Evolutionary conservation across 2,329 filamentous ascomycete genomes (phyloP), one percentile per base, ranked within the genome.

Genomic region (Pyrenophora tritici-repentis): DNA sequence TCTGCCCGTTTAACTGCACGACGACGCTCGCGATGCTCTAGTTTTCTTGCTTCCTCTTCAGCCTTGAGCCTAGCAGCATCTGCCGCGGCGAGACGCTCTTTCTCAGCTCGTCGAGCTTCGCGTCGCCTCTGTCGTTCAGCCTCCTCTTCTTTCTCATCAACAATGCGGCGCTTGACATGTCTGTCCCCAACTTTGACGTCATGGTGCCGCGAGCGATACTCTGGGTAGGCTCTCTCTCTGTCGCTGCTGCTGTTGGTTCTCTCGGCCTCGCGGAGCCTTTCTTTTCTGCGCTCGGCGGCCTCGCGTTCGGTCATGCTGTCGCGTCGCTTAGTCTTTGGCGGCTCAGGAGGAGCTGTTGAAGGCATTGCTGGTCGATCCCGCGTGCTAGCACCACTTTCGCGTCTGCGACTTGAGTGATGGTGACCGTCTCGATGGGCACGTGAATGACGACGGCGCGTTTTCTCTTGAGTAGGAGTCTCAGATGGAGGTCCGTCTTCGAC

Each of bases 251-350:
- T 65, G 16, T 59, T 47, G 17, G 55, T 42, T 35, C 61, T 64
- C n/a, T 66, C 59, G 2, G 44, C 40, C 17, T 68, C 66, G 17
- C 57, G 59, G 2, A 54, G 31, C 32, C 55, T 51, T 9, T 63
- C 62, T 44, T 63, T 66, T 2, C 51, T 59, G 43, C 54, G 59
- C 7, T 43, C 47, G 17, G 55, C 18, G 17, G 46, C 48, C 29
- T 73, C 70, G 16, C 63, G 62, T 12, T 70, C 68, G 3, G 68
- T 68, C 31, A 70, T 66, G 44, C 68, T 72, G 42, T 72, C 69
- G 8, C 63, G 62, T 22, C 69, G 62, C 38, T 66, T 71, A 26
- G 53, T 62, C 34, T 58, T 67, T 7, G 59, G 50, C 17, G 59
- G 57, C 12, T 59, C 56, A 24, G 55, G 47, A 17, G 65, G 24